A percentile compares a stretch with the other conserved stretches of the same genome.
phyloP scores from a whole-genome alignment of 345 rosid genomes.

The sweet orange (Citrus sinensis) region DNA sequence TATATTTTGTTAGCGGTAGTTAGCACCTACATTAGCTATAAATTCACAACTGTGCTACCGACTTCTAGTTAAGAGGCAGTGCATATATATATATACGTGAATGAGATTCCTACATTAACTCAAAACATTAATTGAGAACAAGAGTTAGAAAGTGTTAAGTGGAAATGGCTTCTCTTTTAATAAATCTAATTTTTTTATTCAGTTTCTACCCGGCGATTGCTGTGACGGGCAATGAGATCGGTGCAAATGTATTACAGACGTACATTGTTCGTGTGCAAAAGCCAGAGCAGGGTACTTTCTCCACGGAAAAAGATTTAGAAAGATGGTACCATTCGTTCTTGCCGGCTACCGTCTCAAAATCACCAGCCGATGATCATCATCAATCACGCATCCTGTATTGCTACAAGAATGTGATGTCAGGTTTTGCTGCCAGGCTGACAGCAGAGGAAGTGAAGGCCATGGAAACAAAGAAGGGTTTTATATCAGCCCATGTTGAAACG shows the following conservation, averaged over 20 bases:
- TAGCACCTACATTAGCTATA: not conserved
- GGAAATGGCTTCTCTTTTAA: slow-evolving; percentile 2
- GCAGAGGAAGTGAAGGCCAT: slow-evolving; percentile 38
- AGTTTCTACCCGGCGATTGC: slow-evolving; percentile 13
- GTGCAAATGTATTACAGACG: slow-evolving; percentile 4
- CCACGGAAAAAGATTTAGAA: slow-evolving; percentile 3
- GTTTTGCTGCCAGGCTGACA: slow-evolving; percentile 53
- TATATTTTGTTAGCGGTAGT: not conserved
- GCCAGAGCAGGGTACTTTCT: slow-evolving; percentile 10
- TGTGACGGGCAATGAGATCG: not conserved
- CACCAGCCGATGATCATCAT: not conserved
- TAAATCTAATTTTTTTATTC: slow-evolving; percentile 12
- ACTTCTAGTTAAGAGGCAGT: not conserved
- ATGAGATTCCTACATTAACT: not conserved
- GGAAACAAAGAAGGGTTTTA: slow-evolving; percentile 34
- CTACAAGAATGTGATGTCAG: slow-evolving; percentile 35
- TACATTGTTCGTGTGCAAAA: slow-evolving; percentile 32
- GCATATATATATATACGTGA: not conserved
- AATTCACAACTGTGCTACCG: not conserved
- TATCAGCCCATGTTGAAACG: slow-evolving; percentile 33
- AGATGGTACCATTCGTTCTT: slow-evolving; percentile 36
- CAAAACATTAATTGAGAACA: slow-evolving; percentile 2
- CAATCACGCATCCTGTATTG: slow-evolving; percentile 28
- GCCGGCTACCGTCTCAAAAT: slow-evolving; percentile 18
- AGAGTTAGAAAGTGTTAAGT: not conserved